These are phyloP conservation scores for Annulohypoxylon maeteangense DNA, from an alignment of 495 filamentous ascomycete species.

Conservation along the genomic window DNA sequence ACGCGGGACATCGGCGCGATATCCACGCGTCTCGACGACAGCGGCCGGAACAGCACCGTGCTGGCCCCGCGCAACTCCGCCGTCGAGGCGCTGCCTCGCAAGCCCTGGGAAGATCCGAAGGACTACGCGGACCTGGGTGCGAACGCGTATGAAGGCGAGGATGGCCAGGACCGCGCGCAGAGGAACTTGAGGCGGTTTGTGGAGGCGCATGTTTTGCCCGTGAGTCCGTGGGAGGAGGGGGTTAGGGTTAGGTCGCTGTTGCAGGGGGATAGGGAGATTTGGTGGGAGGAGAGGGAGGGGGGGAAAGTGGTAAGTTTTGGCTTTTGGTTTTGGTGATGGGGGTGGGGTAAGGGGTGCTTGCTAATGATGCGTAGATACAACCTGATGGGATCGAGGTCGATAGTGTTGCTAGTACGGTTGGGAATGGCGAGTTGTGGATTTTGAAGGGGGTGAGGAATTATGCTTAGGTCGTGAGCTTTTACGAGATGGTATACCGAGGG, in stretches of 20 bases:
- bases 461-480: slow-evolving; percentile 30
- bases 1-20: slow-evolving; percentile 82
- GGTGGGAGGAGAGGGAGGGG: slow-evolving; percentile 84
- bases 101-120: slow-evolving; percentile 91
- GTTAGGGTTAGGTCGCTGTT: slow-evolving; percentile 76
- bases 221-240: slow-evolving; percentile 81
- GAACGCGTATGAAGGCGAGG: slow-evolving; percentile 81
- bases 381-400: slow-evolving; percentile 81
- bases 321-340: not conserved
- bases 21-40: slow-evolving; percentile 74
- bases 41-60: slow-evolving; percentile 81
- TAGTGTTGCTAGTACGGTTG: slow-evolving; percentile 73
- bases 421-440: slow-evolving; percentile 89
- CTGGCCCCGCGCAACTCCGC: slow-evolving; percentile 87
- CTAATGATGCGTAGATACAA: slow-evolving; percentile 69
- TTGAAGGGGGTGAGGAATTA: slow-evolving; percentile 76
- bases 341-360: not conserved
- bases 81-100: slow-evolving; percentile 80
- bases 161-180: slow-evolving; percentile 81
- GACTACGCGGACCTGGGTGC: slow-evolving; percentile 80
- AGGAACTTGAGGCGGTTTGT: slow-evolving; percentile 85
- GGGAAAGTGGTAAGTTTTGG: slow-evolving; percentile 68
- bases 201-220: slow-evolving; percentile 82
- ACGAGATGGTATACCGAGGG: not conserved
- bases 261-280: slow-evolving; percentile 73